These are phyloP conservation scores for Climacium dendroides DNA, from an alignment of 225 moss, liverwort and hornwort species.

Conservation along the genomic window DNA sequence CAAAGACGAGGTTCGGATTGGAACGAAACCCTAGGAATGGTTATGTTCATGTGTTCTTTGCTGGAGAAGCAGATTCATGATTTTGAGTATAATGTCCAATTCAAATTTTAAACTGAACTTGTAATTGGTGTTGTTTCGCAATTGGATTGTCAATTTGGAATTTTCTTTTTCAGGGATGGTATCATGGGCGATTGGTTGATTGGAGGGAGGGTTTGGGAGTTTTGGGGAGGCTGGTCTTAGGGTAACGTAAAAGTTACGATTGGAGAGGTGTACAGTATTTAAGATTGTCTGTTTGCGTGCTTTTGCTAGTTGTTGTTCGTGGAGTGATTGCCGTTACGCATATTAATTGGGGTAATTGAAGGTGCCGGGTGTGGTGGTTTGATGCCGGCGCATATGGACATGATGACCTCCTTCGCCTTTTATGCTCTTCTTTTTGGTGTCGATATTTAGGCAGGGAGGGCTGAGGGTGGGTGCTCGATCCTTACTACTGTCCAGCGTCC, in stretches of 20 bases:
- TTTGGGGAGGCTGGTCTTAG: not conserved
- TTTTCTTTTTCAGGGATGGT: no score
- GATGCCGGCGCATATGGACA: not conserved
- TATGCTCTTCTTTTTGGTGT: not conserved
- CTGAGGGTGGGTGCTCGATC: no score
- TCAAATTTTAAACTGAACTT: not conserved
- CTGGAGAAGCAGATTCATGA: not conserved
- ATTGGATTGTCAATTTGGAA: not conserved
- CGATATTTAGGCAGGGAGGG: not conserved
- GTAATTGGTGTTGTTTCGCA: not conserved
- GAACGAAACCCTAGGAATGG: not conserved
- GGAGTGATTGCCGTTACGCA: not conserved
- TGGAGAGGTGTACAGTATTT: not conserved
- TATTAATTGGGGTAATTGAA: not conserved
- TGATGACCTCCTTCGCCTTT: not conserved
- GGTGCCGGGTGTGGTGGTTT: not conserved
- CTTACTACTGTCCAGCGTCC: no score
- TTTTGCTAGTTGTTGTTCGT: not conserved
- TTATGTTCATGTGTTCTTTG: not conserved
- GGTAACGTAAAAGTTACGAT: not conserved
- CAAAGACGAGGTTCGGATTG: not conserved
- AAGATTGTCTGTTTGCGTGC: not conserved
- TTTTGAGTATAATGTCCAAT: not conserved
- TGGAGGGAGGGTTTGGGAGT: not conserved
- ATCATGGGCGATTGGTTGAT: not conserved